These are phyloP conservation scores for Didymellaceae sp. DNA, from an alignment of 2,329 filamentous ascomycete species.

Conservation along the genomic window DNA sequence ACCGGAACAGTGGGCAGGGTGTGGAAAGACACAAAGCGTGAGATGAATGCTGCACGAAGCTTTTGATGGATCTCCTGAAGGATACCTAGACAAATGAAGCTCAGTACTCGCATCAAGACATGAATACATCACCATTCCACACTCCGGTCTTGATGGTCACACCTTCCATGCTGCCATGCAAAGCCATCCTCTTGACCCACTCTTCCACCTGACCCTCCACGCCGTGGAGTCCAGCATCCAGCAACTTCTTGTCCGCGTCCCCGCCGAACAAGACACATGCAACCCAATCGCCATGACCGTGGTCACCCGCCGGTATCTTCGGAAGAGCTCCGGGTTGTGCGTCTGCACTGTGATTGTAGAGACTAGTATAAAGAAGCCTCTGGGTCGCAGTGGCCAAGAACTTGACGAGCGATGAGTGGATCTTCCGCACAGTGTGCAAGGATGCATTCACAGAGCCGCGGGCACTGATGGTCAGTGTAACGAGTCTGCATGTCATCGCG, in stretches of 20 bases:
- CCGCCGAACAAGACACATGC: neutral
- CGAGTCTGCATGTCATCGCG: neutral
- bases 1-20: too few relatives aligned
- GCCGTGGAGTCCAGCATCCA: neutral
- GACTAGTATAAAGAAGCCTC: neutral
- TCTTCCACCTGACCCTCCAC: neutral
- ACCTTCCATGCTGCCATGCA: neutral
- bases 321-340: neutral
- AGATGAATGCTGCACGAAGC: neutral
- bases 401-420: neutral
- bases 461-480: constrained; percentile 2
- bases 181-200: neutral
- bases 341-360: constrained; percentile 1
- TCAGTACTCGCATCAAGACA: neutral
- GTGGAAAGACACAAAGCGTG: neutral
- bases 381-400: neutral
- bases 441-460: neutral
- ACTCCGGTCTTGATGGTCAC: constrained; percentile 1
- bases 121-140: constrained; percentile 9
- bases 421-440: neutral
- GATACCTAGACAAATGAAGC: neutral
- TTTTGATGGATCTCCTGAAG: neutral
- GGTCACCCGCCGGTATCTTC: neutral
- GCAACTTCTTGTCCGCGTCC: neutral
- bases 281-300: constrained; percentile 5